Evolutionary conservation across 202 grass and related monocot genomes (phyloP).

Genomic region (Elaeis oleifera): DNA sequence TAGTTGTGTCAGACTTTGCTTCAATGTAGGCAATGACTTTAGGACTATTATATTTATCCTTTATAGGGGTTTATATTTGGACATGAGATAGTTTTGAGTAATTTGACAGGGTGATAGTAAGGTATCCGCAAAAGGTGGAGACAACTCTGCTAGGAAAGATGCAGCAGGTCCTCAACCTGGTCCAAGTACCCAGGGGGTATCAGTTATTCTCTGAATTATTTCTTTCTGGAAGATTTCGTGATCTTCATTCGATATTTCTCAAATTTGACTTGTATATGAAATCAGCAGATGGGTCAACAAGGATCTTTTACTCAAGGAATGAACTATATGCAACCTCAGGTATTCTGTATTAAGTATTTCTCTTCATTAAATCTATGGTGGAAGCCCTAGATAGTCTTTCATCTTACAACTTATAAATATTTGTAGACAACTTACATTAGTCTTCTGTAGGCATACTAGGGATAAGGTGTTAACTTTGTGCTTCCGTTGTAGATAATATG

Average conservation of each 20-base stretch:
- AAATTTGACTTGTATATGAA: conserved; percentile 1
- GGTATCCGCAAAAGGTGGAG: conserved; percentile 18
- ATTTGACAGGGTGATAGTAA: conserved; percentile 19
- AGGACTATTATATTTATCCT: background rate
- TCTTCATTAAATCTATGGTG: background rate
- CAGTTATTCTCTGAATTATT: background rate
- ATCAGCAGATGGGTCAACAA: conserved; percentile 19
- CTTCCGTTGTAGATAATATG: too few relatives aligned
- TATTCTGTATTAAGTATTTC: background rate
- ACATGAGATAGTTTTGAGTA: background rate
- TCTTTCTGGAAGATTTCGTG: background rate
- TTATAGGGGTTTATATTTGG: background rate
- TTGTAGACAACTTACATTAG: background rate
- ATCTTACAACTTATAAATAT: conserved; percentile 1
- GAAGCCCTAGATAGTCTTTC: background rate
- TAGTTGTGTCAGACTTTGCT: too few relatives aligned
- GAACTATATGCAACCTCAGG: conserved; percentile 24
- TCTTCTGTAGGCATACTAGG: too few relatives aligned
- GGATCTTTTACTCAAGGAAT: conserved; percentile 18
- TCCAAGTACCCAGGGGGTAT: conserved; percentile 11
- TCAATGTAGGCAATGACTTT: background rate
- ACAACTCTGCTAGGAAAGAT: conserved; percentile 12
- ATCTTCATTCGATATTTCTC: conserved; percentile 7
- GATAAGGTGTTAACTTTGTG: too few relatives aligned
- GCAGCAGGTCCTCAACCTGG: conserved; percentile 7